Base-by-base conservation (phyloP, 495 filamentous ascomycete genomes). In the Penicillium angulare region DNA sequence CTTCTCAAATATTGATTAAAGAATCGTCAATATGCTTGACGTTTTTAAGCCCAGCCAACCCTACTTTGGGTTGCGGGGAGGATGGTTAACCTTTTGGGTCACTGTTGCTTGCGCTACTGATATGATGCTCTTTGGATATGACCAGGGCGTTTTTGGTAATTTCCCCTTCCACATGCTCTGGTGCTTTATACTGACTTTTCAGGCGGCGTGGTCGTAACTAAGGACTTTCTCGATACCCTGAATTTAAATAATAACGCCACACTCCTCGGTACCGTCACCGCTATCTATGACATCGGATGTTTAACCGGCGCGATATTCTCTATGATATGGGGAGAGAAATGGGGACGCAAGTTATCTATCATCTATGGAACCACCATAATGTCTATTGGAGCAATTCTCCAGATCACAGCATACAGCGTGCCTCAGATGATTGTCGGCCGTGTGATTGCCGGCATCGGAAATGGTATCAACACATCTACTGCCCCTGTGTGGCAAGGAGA, bases 401-500 rank as follows among this genome's bases (percentile, higher is more conserved):
- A 84, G 50, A 73, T 77, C 22, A 61, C 72, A 5, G 64, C 79
- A 1, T 82, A 71, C 56, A 66, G 69, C 29, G 55, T 78, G 12
- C 59, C 77, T 7, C 80, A 82, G 51, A 82, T 85, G 68, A 78
- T 86, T 43, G 71, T 82, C 23, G 82, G 78, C 2, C 70, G 80
- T 38, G 72, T 81, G 24, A 61, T 45, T 47, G 57, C 15, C 10
- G 39, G 39, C 8, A 9, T 15, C 16, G 34, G 34, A 2, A 38
- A 15, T 7, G 34, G 34, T 20, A 38, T 38, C n/a, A 38, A 38
- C 34, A 38, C 34, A 16, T 68, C 79, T 6, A 79, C 77, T 13
- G 79, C 76, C 3, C 81, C 81, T 15, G 72, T 81, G 5, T 85
- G 78, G 80, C 78, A 84, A 57, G 74, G 72, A 6, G 79, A 85